phyloP scores from a whole-genome alignment of 1,139 yeast genomes.

The Hansenula sp. region DNA sequence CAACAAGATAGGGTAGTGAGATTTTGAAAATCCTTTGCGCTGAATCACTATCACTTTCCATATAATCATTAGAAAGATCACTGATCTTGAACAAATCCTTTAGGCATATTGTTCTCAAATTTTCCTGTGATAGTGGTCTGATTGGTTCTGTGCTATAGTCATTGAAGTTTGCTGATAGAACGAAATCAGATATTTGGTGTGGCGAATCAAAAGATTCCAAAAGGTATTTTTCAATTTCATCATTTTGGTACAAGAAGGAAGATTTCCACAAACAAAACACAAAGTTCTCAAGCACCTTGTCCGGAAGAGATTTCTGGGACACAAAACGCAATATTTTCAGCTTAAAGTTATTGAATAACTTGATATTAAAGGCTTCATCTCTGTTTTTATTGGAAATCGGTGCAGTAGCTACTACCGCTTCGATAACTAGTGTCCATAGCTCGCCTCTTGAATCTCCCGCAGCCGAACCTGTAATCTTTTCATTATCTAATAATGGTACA shows the following conservation, averaged over 20 bases:
- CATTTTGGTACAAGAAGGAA: constrained; percentile 49
- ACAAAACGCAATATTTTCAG: constrained; percentile 38
- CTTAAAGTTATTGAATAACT: constrained; percentile 42
- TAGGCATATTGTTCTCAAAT: constrained; percentile 45
- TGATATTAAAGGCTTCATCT: constrained; percentile 46
- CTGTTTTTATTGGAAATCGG: constrained; percentile 24
- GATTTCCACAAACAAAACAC: constrained; percentile 41
- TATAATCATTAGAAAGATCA: constrained; percentile 4
- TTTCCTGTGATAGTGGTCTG: constrained; percentile 31
- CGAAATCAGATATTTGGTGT: constrained; percentile 24
- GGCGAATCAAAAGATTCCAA: constrained; percentile 27
- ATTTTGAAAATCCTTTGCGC: constrained; percentile 9
- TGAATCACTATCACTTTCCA: too few relatives aligned
- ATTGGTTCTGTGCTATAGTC: constrained; percentile 42
- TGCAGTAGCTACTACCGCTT: constrained; percentile 40
- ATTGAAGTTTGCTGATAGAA: constrained; percentile 31
- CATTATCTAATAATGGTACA: constrained; percentile 18
- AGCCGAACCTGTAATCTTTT: constrained; percentile 18
- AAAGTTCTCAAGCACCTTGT: constrained; percentile 36
- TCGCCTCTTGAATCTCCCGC: constrained; percentile 23
- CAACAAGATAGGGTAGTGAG: constrained; percentile 35
- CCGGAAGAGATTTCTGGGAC: constrained; percentile 23
- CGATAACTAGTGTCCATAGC: constrained; percentile 44
- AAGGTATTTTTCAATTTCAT: constrained; percentile 38
- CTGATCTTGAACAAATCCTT: constrained; percentile 39